Conservation (phyloP, 2,329 filamentous ascomycete species). For the Tolypocladium amazonense region DNA sequence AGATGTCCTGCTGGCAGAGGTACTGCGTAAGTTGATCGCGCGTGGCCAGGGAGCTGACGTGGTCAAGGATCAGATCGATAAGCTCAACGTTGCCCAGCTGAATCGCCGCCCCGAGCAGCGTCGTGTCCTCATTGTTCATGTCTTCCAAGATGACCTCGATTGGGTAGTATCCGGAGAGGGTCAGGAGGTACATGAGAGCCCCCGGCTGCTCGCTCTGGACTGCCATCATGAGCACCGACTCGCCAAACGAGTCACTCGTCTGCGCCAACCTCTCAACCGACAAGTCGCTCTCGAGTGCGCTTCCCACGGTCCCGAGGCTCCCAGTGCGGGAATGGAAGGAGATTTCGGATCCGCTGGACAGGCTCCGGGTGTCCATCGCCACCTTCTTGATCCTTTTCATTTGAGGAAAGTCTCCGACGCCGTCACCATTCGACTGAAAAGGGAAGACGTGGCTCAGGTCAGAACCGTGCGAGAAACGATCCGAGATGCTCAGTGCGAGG, state of each 20-base stretch:
- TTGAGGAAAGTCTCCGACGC: constrained; percentile 23
- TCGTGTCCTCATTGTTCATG: constrained; percentile 81
- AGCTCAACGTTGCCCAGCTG: constrained; percentile 70
- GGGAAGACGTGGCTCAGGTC: constrained; percentile 81
- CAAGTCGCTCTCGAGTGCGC: constrained; percentile 72
- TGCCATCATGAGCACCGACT: constrained; percentile 84
- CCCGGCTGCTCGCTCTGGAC: constrained; percentile 62
- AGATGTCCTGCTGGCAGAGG: constrained; percentile 64
- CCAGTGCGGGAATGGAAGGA: constrained; percentile 73
- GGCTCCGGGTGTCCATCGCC: constrained; percentile 78
- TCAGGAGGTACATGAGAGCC: constrained; percentile 69
- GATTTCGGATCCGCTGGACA: constrained; percentile 75
- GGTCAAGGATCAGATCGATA: constrained; percentile 65
- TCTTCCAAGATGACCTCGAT: constrained; percentile 65
- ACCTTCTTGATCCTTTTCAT: constrained; percentile 62
- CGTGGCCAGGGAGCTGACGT: constrained; percentile 48
- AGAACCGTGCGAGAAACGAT: constrained; percentile 43
- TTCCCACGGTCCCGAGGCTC: constrained; percentile 64
- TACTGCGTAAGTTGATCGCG: constrained; percentile 54
- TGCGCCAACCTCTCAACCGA: constrained; percentile 70
- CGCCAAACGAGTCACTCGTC: constrained; percentile 59
- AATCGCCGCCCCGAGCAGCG: constrained; percentile 78
- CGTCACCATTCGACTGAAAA: constrained; percentile 53
- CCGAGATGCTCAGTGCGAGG: constrained; percentile 28
- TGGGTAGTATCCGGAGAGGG: constrained; percentile 66